These are phyloP conservation scores for Dissophora ornata DNA, from an alignment of 192 early-diverging fungal genomes.

Conservation along the genomic window DNA sequence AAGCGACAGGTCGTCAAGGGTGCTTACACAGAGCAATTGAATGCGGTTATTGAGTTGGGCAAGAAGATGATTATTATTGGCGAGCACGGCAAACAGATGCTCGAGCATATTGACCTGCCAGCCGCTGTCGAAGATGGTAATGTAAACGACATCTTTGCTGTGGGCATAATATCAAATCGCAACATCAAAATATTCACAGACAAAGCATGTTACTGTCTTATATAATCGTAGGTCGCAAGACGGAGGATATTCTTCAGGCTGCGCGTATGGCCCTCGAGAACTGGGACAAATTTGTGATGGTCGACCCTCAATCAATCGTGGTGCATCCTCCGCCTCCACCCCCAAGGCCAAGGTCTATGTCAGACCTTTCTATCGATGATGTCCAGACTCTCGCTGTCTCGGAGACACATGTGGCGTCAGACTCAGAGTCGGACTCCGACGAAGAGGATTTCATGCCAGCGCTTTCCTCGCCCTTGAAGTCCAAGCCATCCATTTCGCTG, in stretches of 20 bases:
- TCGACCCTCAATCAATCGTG: conserved; percentile 28
- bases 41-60: conserved; percentile 47
- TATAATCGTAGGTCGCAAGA: conserved; percentile 51
- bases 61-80: conserved; percentile 56
- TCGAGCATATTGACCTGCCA: conserved; percentile 48
- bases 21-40: conserved; percentile 44
- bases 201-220: too few relatives aligned
- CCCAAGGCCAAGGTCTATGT: conserved; percentile 12
- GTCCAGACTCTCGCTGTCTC: conserved; percentile 24
- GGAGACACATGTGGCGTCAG: not conserved
- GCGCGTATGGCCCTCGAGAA: conserved; percentile 44
- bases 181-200: too few relatives aligned
- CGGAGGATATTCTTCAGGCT: conserved; percentile 46
- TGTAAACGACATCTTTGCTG: too few relatives aligned
- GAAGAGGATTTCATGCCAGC: conserved; percentile 39
- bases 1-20: conserved; percentile 44
- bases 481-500: conserved; percentile 31
- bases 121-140: conserved; percentile 28
- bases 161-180: too few relatives aligned
- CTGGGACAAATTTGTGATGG: conserved; percentile 47
- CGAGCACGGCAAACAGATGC: conserved; percentile 43
- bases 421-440: conserved; percentile 4
- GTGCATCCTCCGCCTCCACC: conserved; percentile 41
- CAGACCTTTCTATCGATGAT: conserved; percentile 7
- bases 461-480: conserved; percentile 39